A percentile compares a stretch with the other conserved stretches of the same genome.
These are phyloP conservation scores for Termitomyces eurrhizus DNA, from an alignment of 768 basidiomycete genomes.

Conservation along the genomic window DNA sequence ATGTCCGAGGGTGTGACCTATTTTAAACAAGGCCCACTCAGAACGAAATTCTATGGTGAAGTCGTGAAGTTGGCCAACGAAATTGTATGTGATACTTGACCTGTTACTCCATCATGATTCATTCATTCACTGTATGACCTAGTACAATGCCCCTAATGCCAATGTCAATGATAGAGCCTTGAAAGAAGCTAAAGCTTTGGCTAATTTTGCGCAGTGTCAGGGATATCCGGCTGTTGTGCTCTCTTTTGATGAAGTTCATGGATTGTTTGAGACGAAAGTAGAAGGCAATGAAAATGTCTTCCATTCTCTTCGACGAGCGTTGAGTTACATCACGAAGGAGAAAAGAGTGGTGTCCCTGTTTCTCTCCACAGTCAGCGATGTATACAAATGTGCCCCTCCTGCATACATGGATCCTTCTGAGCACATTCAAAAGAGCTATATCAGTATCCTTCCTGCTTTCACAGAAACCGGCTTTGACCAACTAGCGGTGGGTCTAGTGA, in stretches of 20 bases:
- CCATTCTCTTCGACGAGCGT: background rate
- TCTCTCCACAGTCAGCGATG: background rate
- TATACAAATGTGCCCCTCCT: background rate
- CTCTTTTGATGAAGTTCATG: background rate
- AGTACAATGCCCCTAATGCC: too few species aligned
- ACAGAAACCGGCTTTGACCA: background rate
- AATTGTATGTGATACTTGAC: too few species aligned
- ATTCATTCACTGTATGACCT: background rate
- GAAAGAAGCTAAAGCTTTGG: background rate
- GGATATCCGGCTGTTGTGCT: background rate
- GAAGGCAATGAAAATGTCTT: background rate
- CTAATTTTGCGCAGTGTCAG: background rate
- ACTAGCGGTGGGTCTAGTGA: background rate
- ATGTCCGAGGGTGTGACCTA: too few species aligned
- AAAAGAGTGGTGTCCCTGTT: background rate
- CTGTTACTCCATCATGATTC: background rate
- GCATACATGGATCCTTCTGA: background rate
- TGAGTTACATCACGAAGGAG: background rate
- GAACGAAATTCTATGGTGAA: too few species aligned
- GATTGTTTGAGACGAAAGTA: background rate
- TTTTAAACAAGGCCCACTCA: too few species aligned
- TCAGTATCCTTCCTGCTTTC: background rate
- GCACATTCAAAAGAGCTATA: fast-evolving
- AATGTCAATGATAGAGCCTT: background rate
- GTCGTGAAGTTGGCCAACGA: too few species aligned